Conservation (phyloP, 352 stramenopile genomes). For the Globisporangium okanoganense region DNA sequence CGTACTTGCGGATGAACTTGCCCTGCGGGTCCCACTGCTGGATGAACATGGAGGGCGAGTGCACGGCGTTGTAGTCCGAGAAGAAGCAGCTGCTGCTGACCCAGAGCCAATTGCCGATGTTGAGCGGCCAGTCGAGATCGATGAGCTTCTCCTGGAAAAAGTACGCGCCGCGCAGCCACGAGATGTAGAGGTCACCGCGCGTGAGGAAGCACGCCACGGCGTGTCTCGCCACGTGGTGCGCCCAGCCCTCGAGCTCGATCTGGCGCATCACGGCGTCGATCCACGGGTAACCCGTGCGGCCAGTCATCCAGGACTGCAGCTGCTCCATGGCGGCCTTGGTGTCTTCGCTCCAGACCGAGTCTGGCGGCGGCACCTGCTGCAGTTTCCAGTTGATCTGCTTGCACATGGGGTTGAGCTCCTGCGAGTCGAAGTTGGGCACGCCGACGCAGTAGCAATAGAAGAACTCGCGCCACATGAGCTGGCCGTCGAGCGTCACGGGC, state of each 20-base stretch:
- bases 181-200: slow-evolving; percentile 92
- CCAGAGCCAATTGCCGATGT: slow-evolving; percentile 98
- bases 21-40: slow-evolving; percentile 93
- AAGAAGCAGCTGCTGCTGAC: slow-evolving; percentile 94
- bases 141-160: slow-evolving; percentile 93
- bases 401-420: slow-evolving; percentile 88
- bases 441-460: slow-evolving; percentile 81
- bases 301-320: slow-evolving; percentile 87
- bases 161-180: slow-evolving; percentile 88
- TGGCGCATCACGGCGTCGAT: slow-evolving; percentile 96
- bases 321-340: slow-evolving; percentile 51
- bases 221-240: slow-evolving; percentile 85
- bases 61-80: slow-evolving; percentile 94
- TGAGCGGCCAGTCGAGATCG: slow-evolving; percentile 95
- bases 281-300: slow-evolving; percentile 95
- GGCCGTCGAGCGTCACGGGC: slow-evolving; percentile 88
- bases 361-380: slow-evolving; percentile 20
- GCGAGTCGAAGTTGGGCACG: slow-evolving; percentile 83
- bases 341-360: slow-evolving; percentile 23
- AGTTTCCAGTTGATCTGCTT: slow-evolving; percentile 72
- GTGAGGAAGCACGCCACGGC: slow-evolving; percentile 96
- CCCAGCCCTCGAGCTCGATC: slow-evolving; percentile 87
- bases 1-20: slow-evolving; percentile 89
- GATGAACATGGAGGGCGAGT: slow-evolving; percentile 88
- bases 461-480: slow-evolving; percentile 96